Base-by-base conservation (phyloP, 257 asterid genomes). In the Gentiana dahurica region DNA sequence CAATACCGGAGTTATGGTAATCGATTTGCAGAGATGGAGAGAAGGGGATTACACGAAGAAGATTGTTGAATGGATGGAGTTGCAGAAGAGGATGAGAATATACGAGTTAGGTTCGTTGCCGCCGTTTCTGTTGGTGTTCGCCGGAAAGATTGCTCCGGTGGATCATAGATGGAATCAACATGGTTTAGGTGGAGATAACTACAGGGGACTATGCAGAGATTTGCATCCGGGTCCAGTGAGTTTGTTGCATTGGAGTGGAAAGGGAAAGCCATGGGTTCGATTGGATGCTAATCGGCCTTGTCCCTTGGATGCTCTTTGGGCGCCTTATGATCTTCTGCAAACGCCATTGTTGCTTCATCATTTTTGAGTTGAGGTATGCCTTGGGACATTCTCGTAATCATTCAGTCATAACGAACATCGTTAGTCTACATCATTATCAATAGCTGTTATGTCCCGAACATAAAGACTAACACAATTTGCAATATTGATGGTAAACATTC, bases 151-250 rank as follows among this genome's bases (percentile, higher is more conserved):
- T 45, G 93, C 87, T 49, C 83, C 96, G 11, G 98, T 91, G 49
- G 95, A 87, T 71, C 96, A 90, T 73, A 81, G 86, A 13, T 90
- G 98, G 98, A 90, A 90, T 59, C 98, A 90, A 70, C 98, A 90
- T 65, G 98, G 96, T 8, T 92, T 90, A 34, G 98, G 98, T 3
- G 98, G 98, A 0, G 98, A 90, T 51, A 90, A 90, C 36, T 87
- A 77, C 67, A 71, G 79, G 55, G 98, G 96, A 0, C 85, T 87
- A 0, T 91, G 98, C 73, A 68, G 98, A 37, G 81, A 78, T 65
- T 61, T 91, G 65, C 98, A 91, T 34, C 95, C 88, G 1, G 98
- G 98, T 0, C 98, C 94, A 38, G 98, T 91, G 4, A 87, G 96
- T 44, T 71, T 91, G 0, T 50, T 91, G 85, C 98, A 91, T 65